Evolutionary conservation across 2,329 filamentous ascomycete genomes (phyloP).

Genomic region (Trichoderma asperellum): DNA sequence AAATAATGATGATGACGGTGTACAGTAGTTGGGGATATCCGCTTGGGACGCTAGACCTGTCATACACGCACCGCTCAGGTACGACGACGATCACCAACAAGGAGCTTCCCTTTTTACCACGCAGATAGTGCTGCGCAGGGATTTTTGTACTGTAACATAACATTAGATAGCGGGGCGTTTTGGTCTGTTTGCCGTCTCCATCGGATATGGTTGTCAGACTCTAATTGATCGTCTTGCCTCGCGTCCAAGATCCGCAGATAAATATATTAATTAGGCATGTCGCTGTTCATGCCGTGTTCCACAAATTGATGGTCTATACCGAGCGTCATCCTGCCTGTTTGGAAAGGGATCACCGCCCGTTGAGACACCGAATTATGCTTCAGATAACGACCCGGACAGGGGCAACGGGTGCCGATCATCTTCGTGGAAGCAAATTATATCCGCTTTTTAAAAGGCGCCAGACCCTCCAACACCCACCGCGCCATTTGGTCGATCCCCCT

Average conservation of each 20-base stretch:
- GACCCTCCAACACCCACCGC: background rate
- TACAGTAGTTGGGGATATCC: background rate
- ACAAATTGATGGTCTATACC: background rate
- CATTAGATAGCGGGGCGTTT: background rate
- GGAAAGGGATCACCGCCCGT: constrained; percentile 1
- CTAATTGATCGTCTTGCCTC: constrained; percentile 19
- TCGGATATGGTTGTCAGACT: background rate
- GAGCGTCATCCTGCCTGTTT: constrained; percentile 17
- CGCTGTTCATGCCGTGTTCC: background rate
- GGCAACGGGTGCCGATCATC: background rate
- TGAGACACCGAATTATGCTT: background rate
- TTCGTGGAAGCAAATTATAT: background rate
- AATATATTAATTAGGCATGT: constrained; percentile 15
- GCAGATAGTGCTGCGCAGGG: background rate
- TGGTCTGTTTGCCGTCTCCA: constrained; percentile 10
- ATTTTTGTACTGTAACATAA: background rate
- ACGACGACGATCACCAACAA: background rate
- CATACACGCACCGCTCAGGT: background rate
- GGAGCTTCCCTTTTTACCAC: background rate
- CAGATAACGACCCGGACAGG: background rate
- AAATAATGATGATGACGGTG: background rate
- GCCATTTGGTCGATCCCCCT: background rate
- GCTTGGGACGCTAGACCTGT: background rate
- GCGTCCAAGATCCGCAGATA: constrained; percentile 2
- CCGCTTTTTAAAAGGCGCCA: constrained; percentile 19